A percentile compares a stretch with the other conserved stretches of the same genome.
phyloP scores from a whole-genome alignment of 2,329 filamentous ascomycete genomes.

The Sclerotinia subarctica region DNA sequence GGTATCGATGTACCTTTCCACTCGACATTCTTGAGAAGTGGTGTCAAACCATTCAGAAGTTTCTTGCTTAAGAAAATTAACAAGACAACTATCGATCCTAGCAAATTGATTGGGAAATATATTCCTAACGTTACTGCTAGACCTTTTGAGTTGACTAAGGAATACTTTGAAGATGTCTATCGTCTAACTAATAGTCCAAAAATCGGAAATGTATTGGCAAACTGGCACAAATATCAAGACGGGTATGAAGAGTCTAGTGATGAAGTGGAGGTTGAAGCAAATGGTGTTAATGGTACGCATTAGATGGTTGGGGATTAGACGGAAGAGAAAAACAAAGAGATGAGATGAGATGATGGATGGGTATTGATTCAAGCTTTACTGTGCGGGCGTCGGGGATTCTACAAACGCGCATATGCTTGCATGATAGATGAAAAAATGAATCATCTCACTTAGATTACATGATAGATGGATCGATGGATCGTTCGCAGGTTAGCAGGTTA shows the following conservation, averaged over 20 bases:
- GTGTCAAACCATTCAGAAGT: conserved; percentile 97
- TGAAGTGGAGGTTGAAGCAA: conserved; percentile 4
- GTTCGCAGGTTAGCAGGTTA: not conserved
- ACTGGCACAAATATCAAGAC: conserved; percentile 41
- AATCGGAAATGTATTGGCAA: conserved; percentile 39
- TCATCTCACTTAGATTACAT: conserved; percentile 10
- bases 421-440: conserved; percentile 10
- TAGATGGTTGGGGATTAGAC: not conserved
- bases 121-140: conserved; percentile 97
- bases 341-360: not conserved
- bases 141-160: conserved; percentile 93
- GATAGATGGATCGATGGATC: not conserved
- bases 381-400: conserved; percentile 5
- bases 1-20: conserved; percentile 99
- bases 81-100: conserved; percentile 96
- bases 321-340: not conserved
- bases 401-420: not conserved
- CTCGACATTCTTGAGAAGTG: conserved; percentile 94
- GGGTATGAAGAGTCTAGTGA: conserved; percentile 11
- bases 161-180: conserved; percentile 99
- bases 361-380: not conserved
- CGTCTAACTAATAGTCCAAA: conserved; percentile 69
- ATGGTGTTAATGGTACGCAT: conserved; percentile 8
- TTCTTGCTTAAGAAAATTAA: conserved; percentile 99
- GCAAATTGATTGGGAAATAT: conserved; percentile 96